Conservation (phyloP, 139 green algal species). For the Astrephomene gubernaculifera region DNA sequence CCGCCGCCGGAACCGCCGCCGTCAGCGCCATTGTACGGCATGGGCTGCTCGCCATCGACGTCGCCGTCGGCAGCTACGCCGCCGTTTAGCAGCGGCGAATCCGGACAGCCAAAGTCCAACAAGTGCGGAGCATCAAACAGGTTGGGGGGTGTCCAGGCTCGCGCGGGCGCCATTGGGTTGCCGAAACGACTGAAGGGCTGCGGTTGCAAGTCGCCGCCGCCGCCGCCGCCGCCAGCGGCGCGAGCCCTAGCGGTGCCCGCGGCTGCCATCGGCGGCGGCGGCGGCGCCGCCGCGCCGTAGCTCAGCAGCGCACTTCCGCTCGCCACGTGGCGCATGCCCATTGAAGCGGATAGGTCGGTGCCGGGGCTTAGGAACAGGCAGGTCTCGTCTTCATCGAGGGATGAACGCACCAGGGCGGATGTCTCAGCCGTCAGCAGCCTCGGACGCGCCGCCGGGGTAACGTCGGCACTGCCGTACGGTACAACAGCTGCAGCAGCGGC, state of each 20-base stretch:
- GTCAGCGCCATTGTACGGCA: no score
- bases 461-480: no score
- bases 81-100: conserved; percentile 10
- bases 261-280: background rate
- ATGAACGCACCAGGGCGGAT: background rate
- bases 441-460: no score
- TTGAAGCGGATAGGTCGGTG: background rate
- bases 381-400: conserved; percentile 10
- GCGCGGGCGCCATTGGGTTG: background rate
- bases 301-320: conserved; percentile 26
- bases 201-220: background rate
- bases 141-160: conserved; percentile 12
- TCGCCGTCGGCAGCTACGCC: background rate
- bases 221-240: background rate
- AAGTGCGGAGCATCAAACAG: conserved; percentile 5
- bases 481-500: no score
- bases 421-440: no score
- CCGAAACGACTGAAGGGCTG: background rate
- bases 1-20: background rate
- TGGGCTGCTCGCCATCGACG: background rate
- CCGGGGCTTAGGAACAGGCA: conserved; percentile 6
- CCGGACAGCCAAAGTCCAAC: conserved; percentile 26
- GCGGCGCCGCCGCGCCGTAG: background rate
- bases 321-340: conserved; percentile 25
- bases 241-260: background rate